Base-by-base conservation (phyloP, 176 grass and related monocot genomes). In the Paspalum notatum region DNA sequence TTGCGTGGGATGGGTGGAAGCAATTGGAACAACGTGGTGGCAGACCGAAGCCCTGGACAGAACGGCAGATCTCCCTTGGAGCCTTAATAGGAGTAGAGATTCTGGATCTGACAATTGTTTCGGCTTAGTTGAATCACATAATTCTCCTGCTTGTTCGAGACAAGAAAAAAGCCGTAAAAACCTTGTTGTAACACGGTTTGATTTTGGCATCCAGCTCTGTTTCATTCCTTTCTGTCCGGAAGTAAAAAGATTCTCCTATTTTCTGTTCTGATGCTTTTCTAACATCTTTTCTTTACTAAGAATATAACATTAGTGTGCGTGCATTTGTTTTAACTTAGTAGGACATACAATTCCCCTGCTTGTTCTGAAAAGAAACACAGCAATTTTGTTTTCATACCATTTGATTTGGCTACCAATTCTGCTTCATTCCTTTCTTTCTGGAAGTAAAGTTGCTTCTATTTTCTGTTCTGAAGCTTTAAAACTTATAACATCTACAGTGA, bases 401-500 rank as follows among this genome's bases (percentile, higher is more conserved):
- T n/a, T n/a, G n/a, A n/a, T n/a, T n/a, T n/a, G n/a, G n/a, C n/a
- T n/a, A n/a, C n/a, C n/a, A n/a, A n/a, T n/a, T n/a, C n/a, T n/a
- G n/a, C n/a, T n/a, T n/a, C n/a, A n/a, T n/a, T n/a, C n/a, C n/a
- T n/a, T n/a, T n/a, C n/a, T 57, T 32, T 32, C 32, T 32, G 32
- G 32, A 32, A 32, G 1, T 32, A 69, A 24, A 25, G 22, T 45
- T 12, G 47, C 58, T 80, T 18, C 51, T 5, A 16, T 42, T 25
- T 50, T 86, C 1, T 50, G 22, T 55, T 69, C 14, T 46, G 25
- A 74, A 65, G 40, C 8, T 13, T 58, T 42, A 72, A 65, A 66
- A 5, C 15, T 76, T 47, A 22, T 51, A 15, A 75, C 22, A 17
- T 64, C 11, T 63, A 49, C 27, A 27, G 9, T 69, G 5, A 42